These are phyloP conservation scores for Xylaria sp. DNA, from an alignment of 2,329 filamentous ascomycete genomes.

Conservation along the genomic window DNA sequence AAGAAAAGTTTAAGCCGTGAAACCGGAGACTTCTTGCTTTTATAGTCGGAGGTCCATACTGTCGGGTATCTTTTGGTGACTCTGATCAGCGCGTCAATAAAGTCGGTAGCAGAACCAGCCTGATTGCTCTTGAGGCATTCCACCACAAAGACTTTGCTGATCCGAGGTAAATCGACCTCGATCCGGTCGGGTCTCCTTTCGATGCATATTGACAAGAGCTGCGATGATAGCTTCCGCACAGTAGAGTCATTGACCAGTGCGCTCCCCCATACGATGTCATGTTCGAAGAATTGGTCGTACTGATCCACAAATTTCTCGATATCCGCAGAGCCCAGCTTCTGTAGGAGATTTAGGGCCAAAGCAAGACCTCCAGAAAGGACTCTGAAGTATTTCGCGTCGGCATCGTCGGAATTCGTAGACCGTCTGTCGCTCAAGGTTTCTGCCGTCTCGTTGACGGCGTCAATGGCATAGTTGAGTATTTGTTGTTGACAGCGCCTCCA, in stretches of 20 bases:
- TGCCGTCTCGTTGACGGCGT: constrained; percentile 80
- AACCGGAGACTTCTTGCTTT: constrained; percentile 59
- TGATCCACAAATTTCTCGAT: constrained; percentile 63
- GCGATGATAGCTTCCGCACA: constrained; percentile 58
- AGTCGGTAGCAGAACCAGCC: constrained; percentile 73
- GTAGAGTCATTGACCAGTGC: constrained; percentile 66
- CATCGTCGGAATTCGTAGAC: constrained; percentile 82
- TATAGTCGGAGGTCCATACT: constrained; percentile 72
- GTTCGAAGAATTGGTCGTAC: constrained; percentile 70
- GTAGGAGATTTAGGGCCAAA: constrained; percentile 59
- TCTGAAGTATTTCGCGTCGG: constrained; percentile 82
- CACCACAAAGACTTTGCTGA: constrained; percentile 67
- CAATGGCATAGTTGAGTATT: constrained; percentile 81
- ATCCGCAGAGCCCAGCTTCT: constrained; percentile 56
- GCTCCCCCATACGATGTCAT: constrained; percentile 70
- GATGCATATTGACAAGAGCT: constrained; percentile 57
- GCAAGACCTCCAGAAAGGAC: constrained; percentile 66
- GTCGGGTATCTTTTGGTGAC: constrained; percentile 70
- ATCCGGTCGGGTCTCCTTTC: constrained; percentile 54
- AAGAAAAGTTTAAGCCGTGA: constrained; percentile 73
- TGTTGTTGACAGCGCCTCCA: constrained; percentile 82
- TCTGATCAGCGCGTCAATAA: constrained; percentile 68
- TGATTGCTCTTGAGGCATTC: constrained; percentile 78
- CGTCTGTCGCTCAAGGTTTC: constrained; percentile 89
- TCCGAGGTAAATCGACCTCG: constrained; percentile 54